phyloP scores from a whole-genome alignment of 2,329 filamentous ascomycete genomes.

The Penicillium sp. region DNA sequence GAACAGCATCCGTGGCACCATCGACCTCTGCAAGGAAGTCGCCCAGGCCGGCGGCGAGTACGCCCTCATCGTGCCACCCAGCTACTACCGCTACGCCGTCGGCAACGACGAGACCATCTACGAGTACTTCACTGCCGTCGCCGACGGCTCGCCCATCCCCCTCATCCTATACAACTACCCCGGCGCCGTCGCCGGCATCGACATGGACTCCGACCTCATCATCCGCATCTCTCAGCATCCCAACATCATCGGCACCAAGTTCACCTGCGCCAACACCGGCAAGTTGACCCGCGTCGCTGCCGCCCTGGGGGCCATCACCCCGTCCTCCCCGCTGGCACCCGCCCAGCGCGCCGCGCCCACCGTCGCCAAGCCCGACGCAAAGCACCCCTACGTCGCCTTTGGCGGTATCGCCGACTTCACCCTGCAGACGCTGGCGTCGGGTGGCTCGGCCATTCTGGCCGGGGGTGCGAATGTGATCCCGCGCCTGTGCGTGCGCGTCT shows the following conservation, averaged over 20 bases:
- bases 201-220: constrained; percentile 86
- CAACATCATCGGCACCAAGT: constrained; percentile 87
- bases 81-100: constrained; percentile 78
- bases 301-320: constrained; percentile 70
- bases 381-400: constrained; percentile 73
- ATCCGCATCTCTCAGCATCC: constrained; percentile 76
- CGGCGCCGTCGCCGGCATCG: constrained; percentile 80
- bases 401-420: constrained; percentile 89
- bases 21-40: constrained; percentile 70
- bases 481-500: constrained; percentile 77
- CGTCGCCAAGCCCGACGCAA: constrained; percentile 32
- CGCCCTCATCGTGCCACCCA: constrained; percentile 75
- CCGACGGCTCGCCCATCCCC: constrained; percentile 73
- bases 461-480: constrained; percentile 86
- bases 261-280: constrained; percentile 88
- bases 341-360: constrained; percentile 24
- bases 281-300: constrained; percentile 81
- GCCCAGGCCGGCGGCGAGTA: constrained; percentile 74
- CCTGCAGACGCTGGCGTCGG: constrained; percentile 76
- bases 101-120: constrained; percentile 69
- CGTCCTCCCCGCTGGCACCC: constrained; percentile 42
- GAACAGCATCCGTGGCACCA: constrained; percentile 77
- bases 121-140: constrained; percentile 73
- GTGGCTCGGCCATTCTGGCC: constrained; percentile 82
- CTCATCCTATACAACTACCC: constrained; percentile 90